Conservation (phyloP, 345 rosid genomes). For the Cardamine chenopodiifolia region DNA sequence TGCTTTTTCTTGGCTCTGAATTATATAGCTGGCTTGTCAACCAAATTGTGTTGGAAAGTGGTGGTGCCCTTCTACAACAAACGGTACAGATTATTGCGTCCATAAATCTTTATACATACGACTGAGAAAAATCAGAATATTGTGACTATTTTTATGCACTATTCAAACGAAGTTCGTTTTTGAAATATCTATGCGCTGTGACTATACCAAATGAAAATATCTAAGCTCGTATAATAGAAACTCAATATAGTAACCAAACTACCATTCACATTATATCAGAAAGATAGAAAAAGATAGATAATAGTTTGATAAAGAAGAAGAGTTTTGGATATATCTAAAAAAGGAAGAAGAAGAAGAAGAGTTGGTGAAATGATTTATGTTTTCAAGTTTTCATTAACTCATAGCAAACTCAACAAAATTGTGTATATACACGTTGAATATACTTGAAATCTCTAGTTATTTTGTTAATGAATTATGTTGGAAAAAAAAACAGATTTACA, state of each 20-base stretch:
- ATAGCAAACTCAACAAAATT: neutral
- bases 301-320: neutral
- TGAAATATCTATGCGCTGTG: conserved; percentile 3
- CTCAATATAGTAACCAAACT: neutral
- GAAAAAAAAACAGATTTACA: no score
- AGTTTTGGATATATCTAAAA: neutral
- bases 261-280: neutral
- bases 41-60: conserved; percentile 33
- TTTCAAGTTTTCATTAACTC: neutral
- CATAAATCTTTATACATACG: neutral
- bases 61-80: conserved; percentile 25
- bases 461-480: no score
- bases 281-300: neutral
- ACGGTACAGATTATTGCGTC: conserved; percentile 16
- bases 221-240: neutral
- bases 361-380: neutral
- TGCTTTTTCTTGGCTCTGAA: conserved; percentile 38
- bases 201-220: neutral
- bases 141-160: conserved; percentile 19
- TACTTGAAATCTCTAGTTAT: neutral
- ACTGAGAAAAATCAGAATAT: neutral
- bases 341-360: no score
- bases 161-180: neutral
- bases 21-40: conserved; percentile 40
- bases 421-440: neutral